Conservation (phyloP, 305 asterid species). For the Stenogyne calaminthoides region DNA sequence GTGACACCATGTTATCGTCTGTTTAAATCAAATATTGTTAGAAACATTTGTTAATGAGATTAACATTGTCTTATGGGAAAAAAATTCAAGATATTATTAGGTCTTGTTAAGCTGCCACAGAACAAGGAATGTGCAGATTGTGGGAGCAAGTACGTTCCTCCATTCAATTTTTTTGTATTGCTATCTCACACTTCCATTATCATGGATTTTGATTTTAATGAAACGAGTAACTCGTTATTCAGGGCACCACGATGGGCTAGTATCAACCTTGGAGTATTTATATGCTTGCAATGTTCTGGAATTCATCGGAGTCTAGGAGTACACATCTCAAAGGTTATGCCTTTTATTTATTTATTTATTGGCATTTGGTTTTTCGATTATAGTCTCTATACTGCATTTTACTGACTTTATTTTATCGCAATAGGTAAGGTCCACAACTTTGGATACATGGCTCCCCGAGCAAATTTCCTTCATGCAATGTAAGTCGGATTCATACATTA, state of each 20-base stretch:
- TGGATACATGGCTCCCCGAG: slow-evolving; percentile 97
- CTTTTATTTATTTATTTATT: background rate
- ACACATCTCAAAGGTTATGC: slow-evolving; percentile 83
- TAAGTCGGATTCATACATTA: slow-evolving; percentile 34
- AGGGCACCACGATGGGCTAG: slow-evolving; percentile 99
- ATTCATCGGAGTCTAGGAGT: slow-evolving; percentile 94
- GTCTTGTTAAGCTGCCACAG: slow-evolving; percentile 77
- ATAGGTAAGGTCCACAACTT: slow-evolving; percentile 86
- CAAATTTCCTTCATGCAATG: slow-evolving; percentile 85
- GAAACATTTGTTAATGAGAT: slow-evolving; percentile 4
- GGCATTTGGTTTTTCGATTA: background rate
- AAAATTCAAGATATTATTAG: slow-evolving; percentile 58
- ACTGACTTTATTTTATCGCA: slow-evolving; percentile 1
- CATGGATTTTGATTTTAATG: background rate
- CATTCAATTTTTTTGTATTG: background rate
- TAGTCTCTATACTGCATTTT: background rate
- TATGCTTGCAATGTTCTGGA: slow-evolving; percentile 95
- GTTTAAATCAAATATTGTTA: background rate
- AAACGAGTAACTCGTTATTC: slow-evolving; percentile 18
- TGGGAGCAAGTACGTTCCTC: slow-evolving; percentile 58
- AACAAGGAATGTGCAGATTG: slow-evolving; percentile 98
- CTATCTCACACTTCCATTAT: background rate
- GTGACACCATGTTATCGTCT: background rate
- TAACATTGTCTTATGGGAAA: slow-evolving; percentile 10
- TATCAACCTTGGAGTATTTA: slow-evolving; percentile 86